Evolutionary conservation across 441 rosid genomes (phyloP).

Genomic region (Eruca vesicaria): DNA sequence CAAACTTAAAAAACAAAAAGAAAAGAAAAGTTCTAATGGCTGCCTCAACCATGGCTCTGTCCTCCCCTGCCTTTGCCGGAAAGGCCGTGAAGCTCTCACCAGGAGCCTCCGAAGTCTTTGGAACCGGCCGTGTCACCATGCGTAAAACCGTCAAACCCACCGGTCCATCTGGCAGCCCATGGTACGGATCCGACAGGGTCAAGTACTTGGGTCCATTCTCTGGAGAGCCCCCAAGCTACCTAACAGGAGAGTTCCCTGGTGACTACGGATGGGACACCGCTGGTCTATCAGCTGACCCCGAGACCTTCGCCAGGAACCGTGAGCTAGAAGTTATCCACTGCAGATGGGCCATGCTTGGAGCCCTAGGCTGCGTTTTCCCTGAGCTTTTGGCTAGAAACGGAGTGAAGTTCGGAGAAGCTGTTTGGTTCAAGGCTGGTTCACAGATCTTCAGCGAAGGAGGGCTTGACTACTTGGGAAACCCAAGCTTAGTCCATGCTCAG

Average conservation of each 20-base stretch:
- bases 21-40: slow-evolving; percentile 41
- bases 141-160: slow-evolving; percentile 42
- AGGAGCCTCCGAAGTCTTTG: slow-evolving; percentile 34
- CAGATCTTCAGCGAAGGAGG: slow-evolving; percentile 86
- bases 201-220: slow-evolving; percentile 79
- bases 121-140: slow-evolving; percentile 56
- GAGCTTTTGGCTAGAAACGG: slow-evolving; percentile 76
- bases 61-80: slow-evolving; percentile 60
- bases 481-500: slow-evolving; percentile 70
- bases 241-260: slow-evolving; percentile 72
- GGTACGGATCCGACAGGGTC: slow-evolving; percentile 81
- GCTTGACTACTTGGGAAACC: slow-evolving; percentile 78
- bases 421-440: slow-evolving; percentile 87
- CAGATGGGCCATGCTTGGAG: slow-evolving; percentile 85
- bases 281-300: slow-evolving; percentile 81
- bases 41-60: slow-evolving; percentile 63
- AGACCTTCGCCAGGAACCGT: slow-evolving; percentile 78
- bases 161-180: slow-evolving; percentile 58
- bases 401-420: slow-evolving; percentile 75
- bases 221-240: slow-evolving; percentile 68
- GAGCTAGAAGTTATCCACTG: slow-evolving; percentile 81
- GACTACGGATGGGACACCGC: slow-evolving; percentile 92
- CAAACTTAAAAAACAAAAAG: background rate
- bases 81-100: slow-evolving; percentile 59
- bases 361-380: slow-evolving; percentile 77